Evolutionary conservation across 495 filamentous ascomycete species (phyloP).

Genomic region (Podospora didyma): DNA sequence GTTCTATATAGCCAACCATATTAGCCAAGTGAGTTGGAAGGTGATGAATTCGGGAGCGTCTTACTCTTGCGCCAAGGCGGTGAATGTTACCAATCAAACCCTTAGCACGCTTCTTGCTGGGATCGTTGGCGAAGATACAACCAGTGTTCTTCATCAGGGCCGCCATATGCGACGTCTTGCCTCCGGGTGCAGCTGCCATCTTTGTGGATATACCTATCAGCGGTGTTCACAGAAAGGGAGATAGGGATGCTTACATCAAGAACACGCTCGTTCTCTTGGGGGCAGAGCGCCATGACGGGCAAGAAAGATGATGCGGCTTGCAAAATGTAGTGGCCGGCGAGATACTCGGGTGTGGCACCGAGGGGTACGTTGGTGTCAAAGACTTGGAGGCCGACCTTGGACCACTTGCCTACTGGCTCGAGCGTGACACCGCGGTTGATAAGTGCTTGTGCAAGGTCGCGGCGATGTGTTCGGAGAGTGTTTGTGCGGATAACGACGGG

Average conservation of each 20-base stretch:
- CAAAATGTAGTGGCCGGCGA: slow-evolving; percentile 95
- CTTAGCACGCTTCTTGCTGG: slow-evolving; percentile 86
- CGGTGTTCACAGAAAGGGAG: background rate
- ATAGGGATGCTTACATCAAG: slow-evolving; percentile 39
- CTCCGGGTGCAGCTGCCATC: slow-evolving; percentile 97
- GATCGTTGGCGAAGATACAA: slow-evolving; percentile 93
- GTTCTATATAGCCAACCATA: slow-evolving; percentile 43
- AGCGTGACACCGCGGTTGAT: slow-evolving; percentile 97
- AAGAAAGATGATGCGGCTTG: slow-evolving; percentile 97
- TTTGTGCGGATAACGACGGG: slow-evolving; percentile 84
- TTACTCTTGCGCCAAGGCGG: slow-evolving; percentile 73
- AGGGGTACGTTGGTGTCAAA: slow-evolving; percentile 92
- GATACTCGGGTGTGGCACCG: slow-evolving; percentile 96
- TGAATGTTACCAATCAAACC: slow-evolving; percentile 98
- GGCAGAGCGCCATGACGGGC: slow-evolving; percentile 93
- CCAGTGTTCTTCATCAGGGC: slow-evolving; percentile 99
- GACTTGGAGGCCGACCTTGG: slow-evolving; percentile 92
- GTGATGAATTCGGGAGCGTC: background rate
- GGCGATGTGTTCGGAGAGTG: slow-evolving; percentile 85
- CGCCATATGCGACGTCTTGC: slow-evolving; percentile 95
- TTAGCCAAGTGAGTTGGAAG: background rate
- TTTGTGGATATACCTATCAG: slow-evolving; percentile 36
- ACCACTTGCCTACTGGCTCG: slow-evolving; percentile 97
- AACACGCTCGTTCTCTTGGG: slow-evolving; percentile 85
- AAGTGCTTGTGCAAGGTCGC: slow-evolving; percentile 86